Evolutionary conservation across 176 grass and related monocot genomes (phyloP), one percentile per base, ranked within the genome.

Genomic region (Oryza meridionalis): DNA sequence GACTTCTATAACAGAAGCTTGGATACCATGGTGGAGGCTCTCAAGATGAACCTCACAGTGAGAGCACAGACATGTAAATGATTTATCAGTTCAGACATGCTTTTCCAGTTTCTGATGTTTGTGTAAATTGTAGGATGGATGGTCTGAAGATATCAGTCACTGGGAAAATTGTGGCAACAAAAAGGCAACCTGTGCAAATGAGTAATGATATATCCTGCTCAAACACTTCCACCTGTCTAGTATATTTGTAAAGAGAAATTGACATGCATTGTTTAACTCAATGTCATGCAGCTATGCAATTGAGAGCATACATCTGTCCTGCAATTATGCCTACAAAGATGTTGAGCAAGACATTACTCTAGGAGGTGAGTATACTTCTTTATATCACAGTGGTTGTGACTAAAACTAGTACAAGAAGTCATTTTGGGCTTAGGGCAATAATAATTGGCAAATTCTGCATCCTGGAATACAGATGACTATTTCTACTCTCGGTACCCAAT

Each of bases 321-420:
- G 96, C 69, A 82, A 88, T 65, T 99, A 99, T 49, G 96, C 93
- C 25, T 99, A 96, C 63, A 94, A 94, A 84, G 93, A 99, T 81
- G 96, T 92, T 4, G 88, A 92, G 64, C 90, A 99, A 51, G 45
- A 89, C 86, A 70, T 83, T 40, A 96, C 93, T 49, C 70, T 99
- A 71, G 81, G 53, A 79, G 96, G 96, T 95, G 75, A 79, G 44
- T 67, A 7, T 75, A 19, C 50, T 53, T 62, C 58, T 62, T 22
- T 50, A 84, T 55, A 66, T 67, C 66, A 59, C 66, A 22, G 7
- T 47, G 40, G 17, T 21, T 21, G 3, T 65, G 17, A n/a, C 38
- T 35, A 26, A 75, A 29, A 21, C 13, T 26, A 61, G 19, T 62
- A 19, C 17, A 77, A 17, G 2, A 32, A 9, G 44, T 19, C 19